Conservation (phyloP, 139 green algal genomes). For the Eudorina sp. region DNA sequence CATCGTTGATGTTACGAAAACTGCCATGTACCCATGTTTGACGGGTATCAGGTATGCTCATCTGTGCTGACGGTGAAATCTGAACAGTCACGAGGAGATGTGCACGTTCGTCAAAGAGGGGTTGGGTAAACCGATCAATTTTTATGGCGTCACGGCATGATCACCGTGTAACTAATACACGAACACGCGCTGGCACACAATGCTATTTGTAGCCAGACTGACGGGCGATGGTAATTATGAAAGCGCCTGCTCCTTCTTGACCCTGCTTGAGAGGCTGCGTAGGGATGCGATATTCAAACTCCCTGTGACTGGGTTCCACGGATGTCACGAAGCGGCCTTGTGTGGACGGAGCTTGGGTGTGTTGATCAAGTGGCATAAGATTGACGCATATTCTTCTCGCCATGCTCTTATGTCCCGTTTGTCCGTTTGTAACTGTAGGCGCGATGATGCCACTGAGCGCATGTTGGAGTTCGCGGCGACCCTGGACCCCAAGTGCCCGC, state of each 20-base stretch:
- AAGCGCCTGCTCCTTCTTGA: too few species aligned
- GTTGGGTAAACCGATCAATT: too few species aligned
- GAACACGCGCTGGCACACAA: too few species aligned
- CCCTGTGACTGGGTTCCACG: not conserved
- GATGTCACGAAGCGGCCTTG: not conserved
- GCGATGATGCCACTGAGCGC: slow-evolving; percentile 96
- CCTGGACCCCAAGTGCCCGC: slow-evolving; percentile 95
- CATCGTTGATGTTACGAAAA: not conserved
- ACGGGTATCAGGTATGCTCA: not conserved
- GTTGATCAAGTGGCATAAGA: not conserved
- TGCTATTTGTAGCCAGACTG: too few species aligned
- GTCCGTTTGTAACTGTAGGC: slow-evolving; percentile 50
- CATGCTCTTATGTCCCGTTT: not conserved
- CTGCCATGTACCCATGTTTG: not conserved
- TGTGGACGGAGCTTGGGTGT: not conserved
- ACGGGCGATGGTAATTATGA: too few species aligned
- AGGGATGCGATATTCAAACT: too few species aligned
- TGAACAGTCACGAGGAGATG: too few species aligned
- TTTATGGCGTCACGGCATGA: too few species aligned
- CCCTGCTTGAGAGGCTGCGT: too few species aligned
- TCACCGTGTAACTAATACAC: too few species aligned
- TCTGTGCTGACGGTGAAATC: too few species aligned
- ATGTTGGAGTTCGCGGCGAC: slow-evolving; percentile 93
- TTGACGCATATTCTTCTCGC: not conserved
- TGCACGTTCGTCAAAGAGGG: too few species aligned